Percentiles rank a stretch among this genome's conserved stretches.
phyloP scores from a whole-genome alignment of 2,329 filamentous ascomycete species.

The Botryotinia convoluta region DNA sequence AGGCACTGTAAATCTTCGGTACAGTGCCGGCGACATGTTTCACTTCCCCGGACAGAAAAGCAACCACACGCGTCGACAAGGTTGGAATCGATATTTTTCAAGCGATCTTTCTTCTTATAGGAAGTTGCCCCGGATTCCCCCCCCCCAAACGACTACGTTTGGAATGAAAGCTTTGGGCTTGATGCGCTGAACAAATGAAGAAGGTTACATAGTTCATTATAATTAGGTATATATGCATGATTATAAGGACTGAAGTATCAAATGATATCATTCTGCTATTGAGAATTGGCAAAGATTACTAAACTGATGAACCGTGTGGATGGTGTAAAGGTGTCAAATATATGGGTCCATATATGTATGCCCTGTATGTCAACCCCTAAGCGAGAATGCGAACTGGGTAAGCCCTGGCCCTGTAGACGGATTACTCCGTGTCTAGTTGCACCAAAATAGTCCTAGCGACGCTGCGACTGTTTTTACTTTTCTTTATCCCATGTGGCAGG shows the following conservation, averaged over 20 bases:
- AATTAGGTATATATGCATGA: neutral
- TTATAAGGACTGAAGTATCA: neutral
- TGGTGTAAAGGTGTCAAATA: neutral
- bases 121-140: neutral
- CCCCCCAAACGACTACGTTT: neutral
- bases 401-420: neutral
- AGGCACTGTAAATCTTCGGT: neutral
- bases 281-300: neutral
- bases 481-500: slow-evolving; percentile 2
- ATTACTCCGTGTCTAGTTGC: neutral
- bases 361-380: neutral
- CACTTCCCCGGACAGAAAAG: slow-evolving; percentile 1
- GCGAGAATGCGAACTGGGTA: neutral
- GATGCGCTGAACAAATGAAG: neutral
- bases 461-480: neutral
- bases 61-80: neutral
- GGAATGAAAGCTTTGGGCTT: neutral
- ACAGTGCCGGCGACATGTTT: slow-evolving; percentile 4
- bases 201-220: neutral
- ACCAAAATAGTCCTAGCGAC: neutral
- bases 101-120: neutral
- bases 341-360: neutral
- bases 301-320: neutral
- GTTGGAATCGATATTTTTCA: neutral
- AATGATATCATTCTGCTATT: neutral